Percentiles rank a stretch among this genome's conserved stretches.
Evolutionary conservation across 1,139 yeast genomes (phyloP).

Genomic region (Schizosaccharomyces versatilis): DNA sequence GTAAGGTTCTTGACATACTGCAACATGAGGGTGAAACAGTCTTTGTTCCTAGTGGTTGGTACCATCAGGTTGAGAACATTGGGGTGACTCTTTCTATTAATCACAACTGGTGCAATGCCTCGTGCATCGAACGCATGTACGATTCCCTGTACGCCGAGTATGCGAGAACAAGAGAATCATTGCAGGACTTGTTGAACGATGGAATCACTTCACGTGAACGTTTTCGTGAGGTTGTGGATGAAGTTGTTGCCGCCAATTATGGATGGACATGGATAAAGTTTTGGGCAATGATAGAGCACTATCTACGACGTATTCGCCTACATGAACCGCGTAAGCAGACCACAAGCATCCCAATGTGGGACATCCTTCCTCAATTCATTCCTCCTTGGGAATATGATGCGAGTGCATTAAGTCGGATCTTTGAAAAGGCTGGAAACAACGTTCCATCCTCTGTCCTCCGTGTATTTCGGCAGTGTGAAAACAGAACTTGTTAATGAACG

Average conservation of each 20-base stretch:
- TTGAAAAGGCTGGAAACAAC: neutral
- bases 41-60: constrained; percentile 11
- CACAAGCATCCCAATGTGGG: neutral
- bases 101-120: constrained; percentile 10
- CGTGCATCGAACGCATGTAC: constrained; percentile 4
- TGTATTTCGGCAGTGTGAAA: too few species aligned
- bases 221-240: neutral
- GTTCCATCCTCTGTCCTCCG: too few species aligned
- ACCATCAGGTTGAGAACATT: constrained; percentile 8
- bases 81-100: constrained; percentile 7
- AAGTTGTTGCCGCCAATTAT: neutral
- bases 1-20: constrained; percentile 1
- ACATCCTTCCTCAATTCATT: neutral
- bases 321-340: neutral
- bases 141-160: constrained; percentile 3
- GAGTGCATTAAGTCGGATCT: neutral
- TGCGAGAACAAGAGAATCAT: neutral
- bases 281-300: neutral
- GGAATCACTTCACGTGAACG: neutral
- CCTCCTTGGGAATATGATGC: neutral
- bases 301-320: neutral
- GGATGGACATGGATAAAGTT: constrained; percentile 1
- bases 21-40: constrained; percentile 10
- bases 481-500: too few species aligned
- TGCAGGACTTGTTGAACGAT: constrained; percentile 1